Conservation (phyloP, 768 basidiomycete species). For the Plicaturopsis crispa region DNA sequence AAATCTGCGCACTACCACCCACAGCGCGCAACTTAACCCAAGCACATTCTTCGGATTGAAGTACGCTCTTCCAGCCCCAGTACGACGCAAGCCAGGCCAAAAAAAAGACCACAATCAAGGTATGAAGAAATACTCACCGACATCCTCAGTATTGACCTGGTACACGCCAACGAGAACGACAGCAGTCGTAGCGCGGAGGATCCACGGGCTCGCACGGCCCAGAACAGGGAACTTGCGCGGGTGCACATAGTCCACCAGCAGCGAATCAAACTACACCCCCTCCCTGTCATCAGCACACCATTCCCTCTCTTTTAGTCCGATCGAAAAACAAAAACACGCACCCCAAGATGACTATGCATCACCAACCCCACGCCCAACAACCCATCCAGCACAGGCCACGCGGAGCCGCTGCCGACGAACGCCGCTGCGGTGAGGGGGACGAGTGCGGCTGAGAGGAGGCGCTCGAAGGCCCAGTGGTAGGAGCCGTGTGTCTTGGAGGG, state of each 20-base stretch:
- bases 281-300: no score
- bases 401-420: constrained; percentile 67
- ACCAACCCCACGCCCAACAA: constrained; percentile 81
- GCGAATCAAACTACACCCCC: constrained; percentile 65
- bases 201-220: constrained; percentile 68
- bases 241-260: constrained; percentile 87
- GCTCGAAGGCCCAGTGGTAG: constrained; percentile 91
- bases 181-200: constrained; percentile 66
- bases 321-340: constrained; percentile 16
- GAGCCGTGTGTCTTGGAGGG: constrained; percentile 81
- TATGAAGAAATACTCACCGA: constrained; percentile 53
- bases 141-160: constrained; percentile 97
- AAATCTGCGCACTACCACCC: no score
- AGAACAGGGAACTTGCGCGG: constrained; percentile 86
- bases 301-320: no score
- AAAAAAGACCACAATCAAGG: no score
- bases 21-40: no score
- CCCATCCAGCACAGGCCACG: constrained; percentile 85
- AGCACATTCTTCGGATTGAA: no score
- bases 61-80: no score
- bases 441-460: constrained; percentile 79
- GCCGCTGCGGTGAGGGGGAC: constrained; percentile 86
- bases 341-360: constrained; percentile 95
- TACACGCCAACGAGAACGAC: constrained; percentile 87
- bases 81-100: no score